Percentiles rank a stretch among this genome's conserved stretches.
Evolutionary conservation across 371 early-diverging fungal genomes (phyloP).

Genomic region (Mortierella sp.): DNA sequence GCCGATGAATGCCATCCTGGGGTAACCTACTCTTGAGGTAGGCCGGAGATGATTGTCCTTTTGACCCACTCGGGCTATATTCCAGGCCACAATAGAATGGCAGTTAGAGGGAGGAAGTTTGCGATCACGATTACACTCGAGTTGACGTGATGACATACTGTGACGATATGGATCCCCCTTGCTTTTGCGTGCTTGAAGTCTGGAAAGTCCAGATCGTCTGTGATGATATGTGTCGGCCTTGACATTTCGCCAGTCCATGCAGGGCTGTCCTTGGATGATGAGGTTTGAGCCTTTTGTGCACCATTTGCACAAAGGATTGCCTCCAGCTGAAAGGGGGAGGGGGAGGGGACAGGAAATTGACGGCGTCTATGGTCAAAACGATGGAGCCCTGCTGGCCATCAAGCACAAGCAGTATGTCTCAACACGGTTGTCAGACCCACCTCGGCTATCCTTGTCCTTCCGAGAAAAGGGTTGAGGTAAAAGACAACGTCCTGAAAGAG

Average conservation of each 20-base stretch:
- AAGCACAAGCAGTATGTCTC: too few relatives aligned
- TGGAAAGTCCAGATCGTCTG: conserved; percentile 36
- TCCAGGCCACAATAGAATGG: too few relatives aligned
- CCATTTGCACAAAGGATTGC: conserved; percentile 14
- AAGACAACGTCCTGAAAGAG: conserved; percentile 37
- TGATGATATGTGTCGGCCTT: conserved; percentile 46
- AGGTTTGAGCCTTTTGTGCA: conserved; percentile 20
- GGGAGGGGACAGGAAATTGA: conserved; percentile 2
- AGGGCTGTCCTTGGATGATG: background rate
- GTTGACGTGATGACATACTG: too few relatives aligned
- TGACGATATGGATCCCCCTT: conserved; percentile 46
- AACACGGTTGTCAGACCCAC: too few relatives aligned
- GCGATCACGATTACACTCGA: too few relatives aligned
- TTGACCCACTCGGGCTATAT: conserved; percentile 56
- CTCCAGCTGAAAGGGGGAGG: conserved; percentile 23
- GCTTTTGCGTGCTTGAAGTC: conserved; percentile 42
- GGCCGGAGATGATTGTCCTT: conserved; percentile 33
- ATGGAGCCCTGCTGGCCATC: too few relatives aligned
- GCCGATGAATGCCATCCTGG: too few relatives aligned
- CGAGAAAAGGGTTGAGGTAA: conserved; percentile 43
- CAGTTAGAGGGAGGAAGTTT: conserved; percentile 7
- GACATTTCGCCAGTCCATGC: background rate
- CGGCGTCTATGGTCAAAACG: conserved; percentile 21
- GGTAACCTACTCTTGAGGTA: conserved; percentile 59
- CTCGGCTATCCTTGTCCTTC: conserved; percentile 11